Evolutionary conservation across 306 rosid species (phyloP).

Genomic region (Cyamopsis tetragonoloba): DNA sequence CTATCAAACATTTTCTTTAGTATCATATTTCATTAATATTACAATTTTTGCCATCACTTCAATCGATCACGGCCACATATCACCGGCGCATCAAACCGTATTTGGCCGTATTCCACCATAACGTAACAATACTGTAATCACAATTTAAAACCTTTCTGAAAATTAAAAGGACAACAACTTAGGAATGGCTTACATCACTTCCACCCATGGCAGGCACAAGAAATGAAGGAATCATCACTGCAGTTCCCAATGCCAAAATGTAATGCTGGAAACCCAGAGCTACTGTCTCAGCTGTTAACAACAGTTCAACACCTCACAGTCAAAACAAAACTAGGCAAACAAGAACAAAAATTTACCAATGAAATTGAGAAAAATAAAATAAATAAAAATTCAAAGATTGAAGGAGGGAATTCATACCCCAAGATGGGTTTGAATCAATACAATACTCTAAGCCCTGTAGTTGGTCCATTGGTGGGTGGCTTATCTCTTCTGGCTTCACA

Average conservation of each 20-base stretch:
- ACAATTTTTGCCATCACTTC: too few species aligned
- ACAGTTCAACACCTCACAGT: conserved; percentile 15
- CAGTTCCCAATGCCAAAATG: conserved; percentile 95
- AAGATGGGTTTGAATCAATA: conserved; percentile 94
- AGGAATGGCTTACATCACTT: conserved; percentile 58
- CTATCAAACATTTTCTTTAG: too few species aligned
- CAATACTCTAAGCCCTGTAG: conserved; percentile 98
- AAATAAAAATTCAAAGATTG: too few species aligned
- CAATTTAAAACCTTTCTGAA: too few species aligned
- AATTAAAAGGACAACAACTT: background rate
- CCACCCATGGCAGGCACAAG: conserved; percentile 98
- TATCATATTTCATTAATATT: too few species aligned
- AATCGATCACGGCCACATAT: too few species aligned
- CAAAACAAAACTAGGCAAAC: background rate
- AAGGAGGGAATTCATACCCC: conserved; percentile 58
- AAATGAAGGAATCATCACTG: conserved; percentile 95
- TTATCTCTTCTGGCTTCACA: conserved; percentile 75
- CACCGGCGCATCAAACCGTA: too few species aligned
- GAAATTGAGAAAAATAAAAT: conserved; percentile 22
- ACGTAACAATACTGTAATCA: too few species aligned
- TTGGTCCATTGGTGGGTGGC: conserved; percentile 90
- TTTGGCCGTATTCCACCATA: too few species aligned
- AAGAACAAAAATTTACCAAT: background rate
- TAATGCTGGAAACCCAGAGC: conserved; percentile 94
- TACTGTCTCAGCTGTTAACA: conserved; percentile 74